Evolutionary conservation across 768 basidiomycete species (phyloP).

Genomic region (Lactifluus rugatus): DNA sequence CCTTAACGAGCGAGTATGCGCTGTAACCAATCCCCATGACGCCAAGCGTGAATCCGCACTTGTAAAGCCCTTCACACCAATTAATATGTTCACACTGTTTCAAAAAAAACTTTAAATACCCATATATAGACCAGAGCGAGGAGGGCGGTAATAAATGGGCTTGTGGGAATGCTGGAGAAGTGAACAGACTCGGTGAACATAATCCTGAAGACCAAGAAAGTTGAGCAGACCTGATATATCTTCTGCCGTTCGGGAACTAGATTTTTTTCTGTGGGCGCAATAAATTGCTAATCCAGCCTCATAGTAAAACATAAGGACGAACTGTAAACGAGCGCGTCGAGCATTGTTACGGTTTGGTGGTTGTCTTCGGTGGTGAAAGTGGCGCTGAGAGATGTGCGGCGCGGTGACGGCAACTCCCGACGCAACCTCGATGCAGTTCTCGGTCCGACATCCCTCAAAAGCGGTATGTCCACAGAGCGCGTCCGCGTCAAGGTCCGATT

Average conservation of each 20-base stretch:
- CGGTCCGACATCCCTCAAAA: background rate
- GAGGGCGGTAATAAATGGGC: slow-evolving; percentile 50
- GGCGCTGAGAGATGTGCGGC: no score
- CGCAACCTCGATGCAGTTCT: background rate
- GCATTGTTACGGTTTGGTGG: slow-evolving; percentile 28
- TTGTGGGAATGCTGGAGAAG: slow-evolving; percentile 30
- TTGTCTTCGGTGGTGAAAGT: slow-evolving; percentile 1
- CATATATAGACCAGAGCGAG: slow-evolving; percentile 54
- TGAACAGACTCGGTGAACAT: background rate
- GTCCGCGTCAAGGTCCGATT: slow-evolving; percentile 65
- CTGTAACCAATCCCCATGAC: slow-evolving; percentile 46
- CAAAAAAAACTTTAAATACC: slow-evolving; percentile 33
- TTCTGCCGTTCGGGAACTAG: slow-evolving; percentile 55
- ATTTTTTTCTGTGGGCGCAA: slow-evolving; percentile 46
- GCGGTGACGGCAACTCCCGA: background rate
- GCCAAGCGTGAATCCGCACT: slow-evolving; percentile 42
- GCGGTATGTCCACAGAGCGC: slow-evolving; percentile 47
- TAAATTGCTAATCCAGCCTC: background rate
- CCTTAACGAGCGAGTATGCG: slow-evolving; percentile 37
- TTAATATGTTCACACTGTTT: background rate
- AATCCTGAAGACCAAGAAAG: background rate
- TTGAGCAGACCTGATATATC: slow-evolving; percentile 48
- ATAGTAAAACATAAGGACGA: slow-evolving; percentile 21
- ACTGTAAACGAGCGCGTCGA: slow-evolving; percentile 61
- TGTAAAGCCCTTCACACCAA: slow-evolving; percentile 40